Evolutionary conservation across 345 rosid species (phyloP), one percentile per base, ranked within the genome.

Genomic region (Hevea brasiliensis): DNA sequence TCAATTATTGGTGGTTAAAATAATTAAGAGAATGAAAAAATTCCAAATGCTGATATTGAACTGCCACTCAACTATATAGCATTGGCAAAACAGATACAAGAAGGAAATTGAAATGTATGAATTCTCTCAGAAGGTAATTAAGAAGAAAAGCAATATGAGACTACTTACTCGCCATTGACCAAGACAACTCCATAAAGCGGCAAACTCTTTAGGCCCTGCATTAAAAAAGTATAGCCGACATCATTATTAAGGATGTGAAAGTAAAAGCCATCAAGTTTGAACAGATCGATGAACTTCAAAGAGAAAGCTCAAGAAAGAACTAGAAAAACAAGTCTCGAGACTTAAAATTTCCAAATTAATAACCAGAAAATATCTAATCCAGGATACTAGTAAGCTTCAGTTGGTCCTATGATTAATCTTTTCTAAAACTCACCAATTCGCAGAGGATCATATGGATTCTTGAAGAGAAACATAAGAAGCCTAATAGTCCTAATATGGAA

Each of bases 91-190:
- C 0, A 45, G 14, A 45, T 58, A 13, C 35, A 40, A 7, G 56
- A 14, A 8, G n/a, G 23, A 4, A 17, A 50, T 7, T 6, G 5
- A 15, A 50, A 44, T 44, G 47, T 44, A 11, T 24, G 7, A 7
- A 12, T 20, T 18, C 21, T 5, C 37, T 32, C 4, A 4, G 21
- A 51, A 44, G 13, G 71, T 14, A n/a, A 20, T 8, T 15, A 53
- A 37, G 37, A 32, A 74, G 6, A 47, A 47, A 21, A 45, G 24
- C 8, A 62, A 50, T 29, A 47, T 0, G 53, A 41, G 57, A 72
- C 40, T 63, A 79, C 90, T 87, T 71, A 88, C 97, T 56, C 88
- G 84, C 92, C 89, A 88, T 63, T 87, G 89, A 45, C 87, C 87
- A 29, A 92, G 89, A 66, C 90, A 83, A 73, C 74, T 85, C 93